Conservation (phyloP, 2,329 filamentous ascomycete genomes). For the Sporothrix brunneoviolacea region DNA sequence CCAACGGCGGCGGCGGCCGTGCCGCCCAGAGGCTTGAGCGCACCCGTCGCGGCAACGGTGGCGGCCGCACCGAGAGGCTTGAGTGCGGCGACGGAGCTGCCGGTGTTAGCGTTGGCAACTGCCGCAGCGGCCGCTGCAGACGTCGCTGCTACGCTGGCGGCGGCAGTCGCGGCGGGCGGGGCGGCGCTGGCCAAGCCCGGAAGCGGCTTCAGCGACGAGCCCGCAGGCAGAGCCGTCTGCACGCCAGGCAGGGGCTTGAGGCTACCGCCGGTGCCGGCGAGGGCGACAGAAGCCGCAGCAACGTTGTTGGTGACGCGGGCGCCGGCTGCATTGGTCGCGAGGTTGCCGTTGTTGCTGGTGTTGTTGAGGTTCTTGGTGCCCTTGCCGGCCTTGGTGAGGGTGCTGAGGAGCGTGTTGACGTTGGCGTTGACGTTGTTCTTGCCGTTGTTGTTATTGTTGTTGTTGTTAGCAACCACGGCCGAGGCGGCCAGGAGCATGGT, state of each 20-base stretch:
- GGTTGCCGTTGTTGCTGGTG: background rate
- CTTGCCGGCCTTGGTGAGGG: constrained; percentile 10
- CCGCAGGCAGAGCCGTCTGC: background rate
- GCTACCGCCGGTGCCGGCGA: constrained; percentile 6
- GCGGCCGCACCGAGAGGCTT: constrained; percentile 5
- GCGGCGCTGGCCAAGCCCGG: constrained; percentile 13
- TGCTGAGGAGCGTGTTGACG: constrained; percentile 12
- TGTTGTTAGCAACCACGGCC: constrained; percentile 7
- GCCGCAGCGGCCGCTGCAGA: constrained; percentile 5
- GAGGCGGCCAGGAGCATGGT: constrained; percentile 16
- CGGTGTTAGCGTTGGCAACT: constrained; percentile 3
- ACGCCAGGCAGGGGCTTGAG: constrained; percentile 17
- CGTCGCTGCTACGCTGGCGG: background rate
- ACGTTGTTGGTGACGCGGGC: constrained; percentile 10
- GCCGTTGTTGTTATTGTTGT: constrained; percentile 8
- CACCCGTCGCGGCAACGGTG: constrained; percentile 35
- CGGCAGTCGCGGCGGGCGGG: background rate
- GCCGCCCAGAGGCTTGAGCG: constrained; percentile 16
- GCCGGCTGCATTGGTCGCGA: background rate
- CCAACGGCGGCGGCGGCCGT: background rate
- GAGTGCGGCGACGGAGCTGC: constrained; percentile 5
- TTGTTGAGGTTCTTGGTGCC: constrained; percentile 12
- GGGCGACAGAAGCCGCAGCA: background rate
- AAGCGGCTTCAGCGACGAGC: constrained; percentile 14
- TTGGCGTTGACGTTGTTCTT: constrained; percentile 8